Evolutionary conservation across 768 basidiomycete genomes (phyloP), one percentile per base, ranked within the genome.

Genomic region (Ramaria sp.): DNA sequence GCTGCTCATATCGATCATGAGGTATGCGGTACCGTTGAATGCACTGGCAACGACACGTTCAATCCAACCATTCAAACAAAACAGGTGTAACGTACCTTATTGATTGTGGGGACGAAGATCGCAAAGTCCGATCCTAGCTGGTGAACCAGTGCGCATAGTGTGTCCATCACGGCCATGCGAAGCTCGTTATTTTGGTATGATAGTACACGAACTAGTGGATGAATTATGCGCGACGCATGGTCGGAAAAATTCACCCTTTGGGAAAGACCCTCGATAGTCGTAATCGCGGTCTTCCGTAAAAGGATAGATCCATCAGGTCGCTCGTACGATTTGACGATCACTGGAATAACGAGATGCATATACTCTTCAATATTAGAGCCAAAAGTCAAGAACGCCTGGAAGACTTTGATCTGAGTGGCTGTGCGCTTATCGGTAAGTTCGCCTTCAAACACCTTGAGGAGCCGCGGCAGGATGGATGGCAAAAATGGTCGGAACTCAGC

Each of bases 311-410:
- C 84, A 59, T 92, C 91, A 1, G 80, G 69, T 37, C 88, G 79
- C 66, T 98, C 96, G 61, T 92, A 94, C 5, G 91, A 84, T 67
- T 82, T 86, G 56, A 97, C 86, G 59, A 98, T 91, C 62, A 94
- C 85, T 0, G 96, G 96, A 51, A 99, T 88, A 60, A 97, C 87
- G 39, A 99, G 84, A 69, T 98, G 95, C 15, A 98, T 77, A 69
- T 97, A 98, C 67, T 99, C 96, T 68, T 99, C 96, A 59, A 98
- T 88, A 68, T 94, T 97, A 2, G 89, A 78, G 4, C 96, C 96
- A 65, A 99, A 98, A 0, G 93, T 91, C 63, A 91, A 78, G 68
- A 97, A 90, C 0, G 95, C 92, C 64, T 94, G 90, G 57, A 98
- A 90, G 57, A 97, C 86, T 66, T 93, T 91, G 66, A 89, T 86